Conservation (phyloP, 345 rosid species). For the Syzygium aqueum region DNA sequence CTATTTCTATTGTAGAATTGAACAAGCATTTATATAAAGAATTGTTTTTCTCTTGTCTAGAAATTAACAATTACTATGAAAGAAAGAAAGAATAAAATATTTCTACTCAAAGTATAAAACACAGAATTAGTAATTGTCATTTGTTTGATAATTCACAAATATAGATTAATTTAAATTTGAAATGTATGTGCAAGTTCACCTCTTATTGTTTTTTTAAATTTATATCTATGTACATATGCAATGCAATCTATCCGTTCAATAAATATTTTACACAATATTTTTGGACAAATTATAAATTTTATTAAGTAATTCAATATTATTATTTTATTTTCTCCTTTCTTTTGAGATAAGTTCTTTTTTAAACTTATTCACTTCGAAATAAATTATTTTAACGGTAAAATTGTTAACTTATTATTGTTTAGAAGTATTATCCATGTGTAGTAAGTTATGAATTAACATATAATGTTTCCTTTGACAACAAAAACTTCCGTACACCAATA, state of each 20-base stretch:
- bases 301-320: background rate
- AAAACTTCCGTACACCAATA: background rate
- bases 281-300: background rate
- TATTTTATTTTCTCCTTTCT: background rate
- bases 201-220: background rate
- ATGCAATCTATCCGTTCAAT: background rate
- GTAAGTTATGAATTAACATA: background rate
- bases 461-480: background rate
- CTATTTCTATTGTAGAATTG: background rate
- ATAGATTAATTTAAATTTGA: background rate
- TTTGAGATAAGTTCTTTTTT: background rate
- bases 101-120: background rate
- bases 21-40: background rate
- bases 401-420: background rate
- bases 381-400: background rate
- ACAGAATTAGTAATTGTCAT: background rate
- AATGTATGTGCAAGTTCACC: background rate
- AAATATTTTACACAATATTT: background rate
- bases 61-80: background rate
- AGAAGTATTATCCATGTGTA: background rate
- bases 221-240: too few species aligned
- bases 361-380: background rate
- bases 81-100: background rate
- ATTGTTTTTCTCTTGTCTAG: background rate
- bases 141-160: background rate